Conservation (phyloP, 2,329 filamentous ascomycete genomes). For the Phialemoniopsis sp. region DNA sequence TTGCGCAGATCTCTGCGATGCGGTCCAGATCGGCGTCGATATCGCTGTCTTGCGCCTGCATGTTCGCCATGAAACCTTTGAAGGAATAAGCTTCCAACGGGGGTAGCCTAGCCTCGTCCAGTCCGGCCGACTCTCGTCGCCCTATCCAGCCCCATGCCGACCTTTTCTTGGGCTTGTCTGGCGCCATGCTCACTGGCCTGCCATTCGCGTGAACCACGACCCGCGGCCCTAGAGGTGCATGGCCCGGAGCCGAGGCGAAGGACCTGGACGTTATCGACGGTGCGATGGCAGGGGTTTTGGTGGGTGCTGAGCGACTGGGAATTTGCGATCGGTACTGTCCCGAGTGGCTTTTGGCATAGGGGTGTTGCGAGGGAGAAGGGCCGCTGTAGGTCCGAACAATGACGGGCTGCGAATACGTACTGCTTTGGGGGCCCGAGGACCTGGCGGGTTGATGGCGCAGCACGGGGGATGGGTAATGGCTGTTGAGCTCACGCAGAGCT, state of each 20-base stretch:
- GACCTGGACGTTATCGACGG: not conserved
- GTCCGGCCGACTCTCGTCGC: constrained; percentile 11
- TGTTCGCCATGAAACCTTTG: constrained; percentile 58
- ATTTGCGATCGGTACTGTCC: constrained; percentile 16
- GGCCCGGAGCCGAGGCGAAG: not conserved
- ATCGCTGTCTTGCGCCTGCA: constrained; percentile 38
- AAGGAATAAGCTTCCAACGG: constrained; percentile 62
- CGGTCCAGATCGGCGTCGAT: constrained; percentile 57
- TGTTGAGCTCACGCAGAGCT: constrained; percentile 56
- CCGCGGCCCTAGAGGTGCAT: constrained; percentile 4
- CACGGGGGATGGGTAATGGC: constrained; percentile 44
- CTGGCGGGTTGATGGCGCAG: constrained; percentile 50
- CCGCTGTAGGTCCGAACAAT: constrained; percentile 61
- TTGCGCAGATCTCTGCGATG: constrained; percentile 64
- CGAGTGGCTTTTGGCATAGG: constrained; percentile 12
- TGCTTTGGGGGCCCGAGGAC: constrained; percentile 50
- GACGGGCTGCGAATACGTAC: constrained; percentile 61
- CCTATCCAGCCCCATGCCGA: constrained; percentile 5
- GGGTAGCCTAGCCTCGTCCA: constrained; percentile 41
- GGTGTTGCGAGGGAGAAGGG: constrained; percentile 27
- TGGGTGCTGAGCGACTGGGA: constrained; percentile 17
- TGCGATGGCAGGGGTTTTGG: no score
- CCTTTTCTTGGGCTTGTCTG: constrained; percentile 35
- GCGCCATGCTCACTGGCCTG: constrained; percentile 33
- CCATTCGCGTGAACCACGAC: constrained; percentile 4